Evolutionary conservation across 2,329 filamentous ascomycete species (phyloP).

Genomic region (Hypoxylon sp.): DNA sequence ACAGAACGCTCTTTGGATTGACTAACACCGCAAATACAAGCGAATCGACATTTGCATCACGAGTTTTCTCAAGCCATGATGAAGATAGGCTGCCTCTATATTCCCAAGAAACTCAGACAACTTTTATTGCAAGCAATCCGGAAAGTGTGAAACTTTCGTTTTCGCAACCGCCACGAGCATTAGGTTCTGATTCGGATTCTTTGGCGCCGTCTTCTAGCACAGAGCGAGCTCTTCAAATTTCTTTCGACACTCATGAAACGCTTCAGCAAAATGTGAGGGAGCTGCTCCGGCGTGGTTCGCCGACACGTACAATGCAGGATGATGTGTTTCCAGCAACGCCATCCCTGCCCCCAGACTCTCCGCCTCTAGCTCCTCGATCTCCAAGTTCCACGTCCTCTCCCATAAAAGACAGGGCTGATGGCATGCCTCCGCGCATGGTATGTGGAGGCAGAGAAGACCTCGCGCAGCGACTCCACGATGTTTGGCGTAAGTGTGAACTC

Average conservation of each 20-base stretch:
- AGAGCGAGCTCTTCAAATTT: constrained; percentile 43
- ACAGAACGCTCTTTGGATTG: constrained; percentile 34
- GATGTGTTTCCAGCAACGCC: constrained; percentile 1
- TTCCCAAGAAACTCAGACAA: constrained; percentile 54
- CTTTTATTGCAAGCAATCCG: constrained; percentile 48
- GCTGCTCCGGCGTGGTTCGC: constrained; percentile 14
- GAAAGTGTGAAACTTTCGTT: constrained; percentile 39
- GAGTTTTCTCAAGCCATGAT: constrained; percentile 52
- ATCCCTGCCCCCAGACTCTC: not conserved
- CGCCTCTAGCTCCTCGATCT: not conserved
- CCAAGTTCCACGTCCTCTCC: constrained; percentile 11
- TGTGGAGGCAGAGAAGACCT: constrained; percentile 25
- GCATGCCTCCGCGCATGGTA: not conserved
- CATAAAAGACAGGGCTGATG: not conserved
- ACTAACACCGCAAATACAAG: constrained; percentile 51
- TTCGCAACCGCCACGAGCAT: not conserved
- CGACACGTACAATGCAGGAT: constrained; percentile 32
- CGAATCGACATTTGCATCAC: constrained; percentile 50
- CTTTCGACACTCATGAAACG: constrained; percentile 30
- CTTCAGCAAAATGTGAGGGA: constrained; percentile 27
- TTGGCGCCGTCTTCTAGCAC: constrained; percentile 46
- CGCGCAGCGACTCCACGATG: constrained; percentile 44
- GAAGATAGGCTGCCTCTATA: constrained; percentile 34
- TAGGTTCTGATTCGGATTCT: constrained; percentile 40
- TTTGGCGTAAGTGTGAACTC: constrained; percentile 49